Evolutionary conservation across 2,329 filamentous ascomycete species (phyloP).

Genomic region (Trichoderma semiorbis): DNA sequence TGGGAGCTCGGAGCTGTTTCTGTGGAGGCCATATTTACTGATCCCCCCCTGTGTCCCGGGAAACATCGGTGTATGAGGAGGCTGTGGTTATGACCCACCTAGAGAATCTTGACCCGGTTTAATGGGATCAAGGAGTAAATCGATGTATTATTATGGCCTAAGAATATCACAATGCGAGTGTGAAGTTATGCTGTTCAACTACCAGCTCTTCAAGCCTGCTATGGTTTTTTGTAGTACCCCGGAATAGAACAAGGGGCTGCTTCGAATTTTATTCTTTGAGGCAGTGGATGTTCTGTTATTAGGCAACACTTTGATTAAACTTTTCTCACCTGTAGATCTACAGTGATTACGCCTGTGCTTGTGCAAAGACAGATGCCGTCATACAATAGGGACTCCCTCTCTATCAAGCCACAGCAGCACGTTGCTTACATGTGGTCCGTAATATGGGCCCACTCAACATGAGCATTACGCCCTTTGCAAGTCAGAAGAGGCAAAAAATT

Average conservation of each 20-base stretch:
- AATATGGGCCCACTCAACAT: not conserved
- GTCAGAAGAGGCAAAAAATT: not conserved
- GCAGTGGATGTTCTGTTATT: not conserved
- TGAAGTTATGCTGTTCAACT: not conserved
- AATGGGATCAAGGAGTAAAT: not conserved
- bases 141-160: not conserved
- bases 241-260: not conserved
- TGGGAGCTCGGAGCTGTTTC: not conserved
- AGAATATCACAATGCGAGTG: not conserved
- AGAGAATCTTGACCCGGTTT: not conserved
- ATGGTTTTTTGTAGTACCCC: not conserved
- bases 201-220: no score
- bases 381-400: not conserved
- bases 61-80: not conserved
- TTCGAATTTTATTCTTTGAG: not conserved
- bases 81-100: not conserved
- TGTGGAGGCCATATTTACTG: not conserved
- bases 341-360: not conserved
- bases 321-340: not conserved
- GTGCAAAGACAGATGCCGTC: not conserved
- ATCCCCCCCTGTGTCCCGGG: not conserved
- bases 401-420: not conserved
- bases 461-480: not conserved
- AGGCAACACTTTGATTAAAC: not conserved
- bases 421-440: not conserved